These are phyloP conservation scores for Aureobasidium uvarum DNA, from an alignment of 2,329 filamentous ascomycete species.

Conservation along the genomic window DNA sequence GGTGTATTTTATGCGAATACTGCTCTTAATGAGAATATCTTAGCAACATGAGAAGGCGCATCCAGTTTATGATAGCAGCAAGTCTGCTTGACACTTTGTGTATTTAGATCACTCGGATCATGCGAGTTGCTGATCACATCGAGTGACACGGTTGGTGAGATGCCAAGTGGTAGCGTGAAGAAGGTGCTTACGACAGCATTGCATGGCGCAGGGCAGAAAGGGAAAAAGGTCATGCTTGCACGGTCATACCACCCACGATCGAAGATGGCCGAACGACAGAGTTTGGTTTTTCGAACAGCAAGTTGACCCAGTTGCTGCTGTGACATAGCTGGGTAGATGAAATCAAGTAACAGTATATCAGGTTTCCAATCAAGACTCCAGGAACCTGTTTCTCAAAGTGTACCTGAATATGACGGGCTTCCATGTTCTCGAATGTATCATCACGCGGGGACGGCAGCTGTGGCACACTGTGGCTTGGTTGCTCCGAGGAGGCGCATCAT, in stretches of 20 bases:
- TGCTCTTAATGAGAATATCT: constrained; percentile 7
- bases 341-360: not conserved
- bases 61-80: not conserved
- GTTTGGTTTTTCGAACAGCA: not conserved
- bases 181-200: constrained; percentile 12
- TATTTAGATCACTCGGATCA: too few species aligned
- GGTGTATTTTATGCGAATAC: constrained; percentile 3
- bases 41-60: not conserved
- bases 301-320: not conserved
- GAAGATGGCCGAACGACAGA: not conserved
- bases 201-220: not conserved
- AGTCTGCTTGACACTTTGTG: not conserved
- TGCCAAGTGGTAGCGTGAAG: constrained; percentile 1
- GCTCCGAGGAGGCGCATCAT: constrained; percentile 21
- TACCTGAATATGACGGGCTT: not conserved
- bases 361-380: not conserved
- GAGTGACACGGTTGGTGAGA: not conserved
- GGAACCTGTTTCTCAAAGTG: not conserved
- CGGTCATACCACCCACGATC: not conserved
- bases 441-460: constrained; percentile 19
- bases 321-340: not conserved
- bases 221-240: constrained; percentile 8
- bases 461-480: constrained; percentile 23
- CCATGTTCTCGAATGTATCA: constrained; percentile 3
- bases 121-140: not conserved